Evolutionary conservation across 371 early-diverging fungal genomes (phyloP).

Genomic region (Scutellospora calospora): DNA sequence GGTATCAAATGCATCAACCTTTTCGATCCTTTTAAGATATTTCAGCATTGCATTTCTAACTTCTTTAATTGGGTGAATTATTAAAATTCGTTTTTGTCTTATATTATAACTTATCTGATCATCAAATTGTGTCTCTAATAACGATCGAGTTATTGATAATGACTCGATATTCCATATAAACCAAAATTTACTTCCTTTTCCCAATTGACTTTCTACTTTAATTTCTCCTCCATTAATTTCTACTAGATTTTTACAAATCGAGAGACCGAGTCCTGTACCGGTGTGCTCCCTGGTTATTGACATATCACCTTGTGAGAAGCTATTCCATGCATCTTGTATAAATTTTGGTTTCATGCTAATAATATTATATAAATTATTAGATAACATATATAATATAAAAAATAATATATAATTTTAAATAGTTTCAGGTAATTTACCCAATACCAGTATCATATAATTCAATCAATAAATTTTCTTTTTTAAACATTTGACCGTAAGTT

Average conservation of each 20-base stretch:
- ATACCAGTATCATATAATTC: conserved; percentile 41
- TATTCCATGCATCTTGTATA: conserved; percentile 53
- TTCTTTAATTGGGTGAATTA: no score
- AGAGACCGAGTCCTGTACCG: conserved; percentile 55
- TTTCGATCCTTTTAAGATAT: no score
- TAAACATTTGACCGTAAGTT: no score
- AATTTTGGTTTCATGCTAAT: conserved; percentile 53
- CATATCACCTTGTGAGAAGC: conserved; percentile 55
- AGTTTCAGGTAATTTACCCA: background rate
- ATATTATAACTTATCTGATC: no score
- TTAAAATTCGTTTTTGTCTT: no score
- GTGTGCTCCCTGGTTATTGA: conserved; percentile 54
- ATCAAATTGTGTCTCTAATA: no score
- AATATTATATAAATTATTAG: no score
- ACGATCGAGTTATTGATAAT: background rate
- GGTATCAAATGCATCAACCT: no score
- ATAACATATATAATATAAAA: background rate
- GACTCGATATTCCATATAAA: conserved; percentile 51
- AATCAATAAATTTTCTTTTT: background rate
- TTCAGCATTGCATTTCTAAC: no score
- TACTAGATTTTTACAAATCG: conserved; percentile 55
- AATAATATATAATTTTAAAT: background rate
- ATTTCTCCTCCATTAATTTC: conserved; percentile 52
- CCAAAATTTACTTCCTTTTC: conserved; percentile 54
- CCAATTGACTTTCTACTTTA: conserved; percentile 49